Evolutionary conservation across 257 asterid species (phyloP).

Genomic region (Parsonsia alboflavescens): DNA sequence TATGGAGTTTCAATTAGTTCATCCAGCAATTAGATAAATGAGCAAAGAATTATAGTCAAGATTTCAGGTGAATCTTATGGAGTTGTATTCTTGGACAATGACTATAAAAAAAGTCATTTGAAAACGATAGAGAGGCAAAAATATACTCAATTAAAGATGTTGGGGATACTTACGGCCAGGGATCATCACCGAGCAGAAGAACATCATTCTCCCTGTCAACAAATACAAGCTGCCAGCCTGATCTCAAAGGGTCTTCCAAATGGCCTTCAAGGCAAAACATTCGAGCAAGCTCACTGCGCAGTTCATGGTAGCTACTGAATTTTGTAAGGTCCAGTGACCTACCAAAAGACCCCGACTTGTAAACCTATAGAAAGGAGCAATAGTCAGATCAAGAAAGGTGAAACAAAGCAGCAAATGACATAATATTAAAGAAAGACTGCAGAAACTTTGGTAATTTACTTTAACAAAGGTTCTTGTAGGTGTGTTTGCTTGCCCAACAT

Average conservation of each 20-base stretch:
- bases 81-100: background rate
- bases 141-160: background rate
- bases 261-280: constrained; percentile 85
- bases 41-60: background rate
- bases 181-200: constrained; percentile 88
- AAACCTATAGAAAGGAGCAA: constrained; percentile 37
- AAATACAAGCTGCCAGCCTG: constrained; percentile 99
- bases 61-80: background rate
- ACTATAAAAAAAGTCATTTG: too few relatives aligned
- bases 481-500: constrained; percentile 38
- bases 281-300: constrained; percentile 64
- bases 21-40: background rate
- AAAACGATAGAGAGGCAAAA: too few relatives aligned
- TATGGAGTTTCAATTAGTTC: background rate
- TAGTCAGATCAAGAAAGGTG: background rate
- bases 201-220: constrained; percentile 87
- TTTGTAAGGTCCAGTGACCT: constrained; percentile 71
- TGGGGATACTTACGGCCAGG: constrained; percentile 61
- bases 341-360: constrained; percentile 67
- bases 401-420: background rate
- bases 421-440: background rate
- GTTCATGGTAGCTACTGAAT: constrained; percentile 75
- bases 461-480: constrained; percentile 56
- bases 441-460: constrained; percentile 25
- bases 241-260: constrained; percentile 80